Conservation (phyloP, 768 basidiomycete species). For the Gelatoporia subvermispora region DNA sequence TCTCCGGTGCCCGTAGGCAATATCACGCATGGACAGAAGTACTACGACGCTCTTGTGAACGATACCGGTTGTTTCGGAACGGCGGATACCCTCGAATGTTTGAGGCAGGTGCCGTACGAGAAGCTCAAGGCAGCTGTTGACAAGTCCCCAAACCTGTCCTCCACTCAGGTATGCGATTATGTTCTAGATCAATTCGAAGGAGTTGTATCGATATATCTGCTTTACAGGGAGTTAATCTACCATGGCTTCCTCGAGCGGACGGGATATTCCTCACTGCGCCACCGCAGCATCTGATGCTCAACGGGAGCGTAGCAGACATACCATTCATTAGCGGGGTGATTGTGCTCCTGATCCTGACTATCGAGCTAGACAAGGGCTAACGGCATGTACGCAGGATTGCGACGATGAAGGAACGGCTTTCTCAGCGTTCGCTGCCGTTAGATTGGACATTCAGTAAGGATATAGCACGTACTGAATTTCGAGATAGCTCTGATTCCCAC, state of each 20-base stretch:
- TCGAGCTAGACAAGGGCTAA: too few species aligned
- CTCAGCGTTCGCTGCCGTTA: background rate
- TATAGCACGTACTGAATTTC: too few species aligned
- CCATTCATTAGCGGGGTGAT: too few species aligned
- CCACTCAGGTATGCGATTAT: background rate
- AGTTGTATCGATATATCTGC: too few species aligned
- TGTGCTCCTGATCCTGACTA: too few species aligned
- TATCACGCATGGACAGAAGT: constrained; percentile 23
- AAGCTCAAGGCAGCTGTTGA: constrained; percentile 29
- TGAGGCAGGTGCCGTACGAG: constrained; percentile 33
- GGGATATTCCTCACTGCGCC: background rate
- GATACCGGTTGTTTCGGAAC: constrained; percentile 31
- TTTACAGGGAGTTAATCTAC: background rate
- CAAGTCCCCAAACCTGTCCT: constrained; percentile 24
- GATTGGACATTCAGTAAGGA: background rate
- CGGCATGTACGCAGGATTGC: background rate
- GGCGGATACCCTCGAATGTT: constrained; percentile 37
- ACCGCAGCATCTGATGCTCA: background rate
- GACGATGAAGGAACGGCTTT: constrained; percentile 3
- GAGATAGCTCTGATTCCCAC: too few species aligned
- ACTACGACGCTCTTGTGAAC: constrained; percentile 39
- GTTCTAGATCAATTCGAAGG: too few species aligned
- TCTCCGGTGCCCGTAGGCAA: background rate
- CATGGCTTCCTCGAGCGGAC: constrained; percentile 2
- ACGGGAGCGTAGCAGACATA: background rate